A percentile compares a stretch with the other conserved stretches of the same genome.
These are phyloP conservation scores for Sporothrix phasma DNA, from an alignment of 2,329 filamentous ascomycete species.

Conservation along the genomic window DNA sequence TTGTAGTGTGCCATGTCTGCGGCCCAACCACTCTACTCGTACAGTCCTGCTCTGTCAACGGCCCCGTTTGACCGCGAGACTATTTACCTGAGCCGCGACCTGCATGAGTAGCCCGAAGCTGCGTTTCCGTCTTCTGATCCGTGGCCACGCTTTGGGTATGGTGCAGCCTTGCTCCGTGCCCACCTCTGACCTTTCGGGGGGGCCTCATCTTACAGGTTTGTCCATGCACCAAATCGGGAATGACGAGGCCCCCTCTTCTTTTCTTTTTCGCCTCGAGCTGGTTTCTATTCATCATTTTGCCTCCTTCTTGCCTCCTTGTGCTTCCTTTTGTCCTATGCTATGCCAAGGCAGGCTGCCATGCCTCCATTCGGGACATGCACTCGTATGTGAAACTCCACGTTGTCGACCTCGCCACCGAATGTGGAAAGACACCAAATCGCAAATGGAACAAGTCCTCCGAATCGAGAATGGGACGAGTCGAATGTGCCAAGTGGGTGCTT, in stretches of 20 bases:
- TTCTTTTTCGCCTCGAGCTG: not conserved
- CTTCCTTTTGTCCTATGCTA: not conserved
- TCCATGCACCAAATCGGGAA: not conserved
- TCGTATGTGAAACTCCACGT: not conserved
- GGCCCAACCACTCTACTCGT: no score
- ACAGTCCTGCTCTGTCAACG: not conserved
- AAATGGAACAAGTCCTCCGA: not conserved
- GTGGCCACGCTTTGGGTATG: not conserved
- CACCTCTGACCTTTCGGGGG: not conserved
- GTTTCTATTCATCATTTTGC: not conserved
- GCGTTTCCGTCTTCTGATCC: not conserved
- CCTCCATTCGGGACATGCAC: not conserved
- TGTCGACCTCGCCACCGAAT: not conserved
- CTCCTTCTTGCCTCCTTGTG: no score
- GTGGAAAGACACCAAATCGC: not conserved
- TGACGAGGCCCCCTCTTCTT: not conserved
- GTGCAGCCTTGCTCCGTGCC: not conserved
- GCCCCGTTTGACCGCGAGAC: not conserved
- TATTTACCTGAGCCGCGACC: not conserved
- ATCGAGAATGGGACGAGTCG: not conserved
- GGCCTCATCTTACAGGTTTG: not conserved
- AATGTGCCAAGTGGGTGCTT: not conserved
- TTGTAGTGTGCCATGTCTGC: no score
- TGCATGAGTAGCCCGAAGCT: not conserved
- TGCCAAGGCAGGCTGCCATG: not conserved